Evolutionary conservation across 1,284 basidiomycete species (phyloP).

Genomic region (Ustilago crameri): DNA sequence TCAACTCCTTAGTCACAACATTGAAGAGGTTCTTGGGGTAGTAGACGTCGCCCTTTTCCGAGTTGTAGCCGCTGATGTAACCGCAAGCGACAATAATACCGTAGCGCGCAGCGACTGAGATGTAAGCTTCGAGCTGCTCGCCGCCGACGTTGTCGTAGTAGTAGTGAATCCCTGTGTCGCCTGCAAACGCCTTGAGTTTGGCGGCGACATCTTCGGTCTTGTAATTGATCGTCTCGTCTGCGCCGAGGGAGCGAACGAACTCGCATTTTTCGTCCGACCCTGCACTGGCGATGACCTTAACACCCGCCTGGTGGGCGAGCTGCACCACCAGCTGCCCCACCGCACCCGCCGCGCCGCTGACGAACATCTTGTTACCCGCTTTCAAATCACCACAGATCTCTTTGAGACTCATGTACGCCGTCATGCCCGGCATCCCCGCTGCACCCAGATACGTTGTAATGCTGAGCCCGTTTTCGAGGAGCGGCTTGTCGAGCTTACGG

Average conservation of each 20-base stretch:
- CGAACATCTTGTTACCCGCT: conserved; percentile 55
- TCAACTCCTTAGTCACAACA: conserved; percentile 43
- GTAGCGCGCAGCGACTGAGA: conserved; percentile 42
- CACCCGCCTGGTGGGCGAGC: conserved; percentile 69
- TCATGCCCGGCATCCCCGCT: conserved; percentile 67
- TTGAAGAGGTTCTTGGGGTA: conserved; percentile 56
- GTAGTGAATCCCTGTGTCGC: conserved; percentile 48
- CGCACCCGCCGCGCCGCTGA: conserved; percentile 59
- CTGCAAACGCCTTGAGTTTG: conserved; percentile 48
- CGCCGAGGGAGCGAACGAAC: conserved; percentile 85
- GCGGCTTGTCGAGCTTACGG: conserved; percentile 35
- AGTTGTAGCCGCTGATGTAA: conserved; percentile 53
- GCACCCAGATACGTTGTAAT: conserved; percentile 66
- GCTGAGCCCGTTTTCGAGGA: conserved; percentile 25
- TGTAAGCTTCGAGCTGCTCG: conserved; percentile 51
- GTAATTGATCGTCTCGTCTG: conserved; percentile 86
- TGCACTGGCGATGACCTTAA: conserved; percentile 84
- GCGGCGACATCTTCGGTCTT: conserved; percentile 74
- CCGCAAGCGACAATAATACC: conserved; percentile 52
- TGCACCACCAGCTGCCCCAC: conserved; percentile 72
- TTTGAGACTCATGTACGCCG: conserved; percentile 63
- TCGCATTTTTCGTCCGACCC: conserved; percentile 82
- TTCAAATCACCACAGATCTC: conserved; percentile 55
- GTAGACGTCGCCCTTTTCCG: conserved; percentile 42
- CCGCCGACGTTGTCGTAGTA: conserved; percentile 60